Percentiles rank a stretch among this genome's conserved stretches.
phyloP scores from a whole-genome alignment of 140 eudicot genomes.

The Oenanthe javanica region DNA sequence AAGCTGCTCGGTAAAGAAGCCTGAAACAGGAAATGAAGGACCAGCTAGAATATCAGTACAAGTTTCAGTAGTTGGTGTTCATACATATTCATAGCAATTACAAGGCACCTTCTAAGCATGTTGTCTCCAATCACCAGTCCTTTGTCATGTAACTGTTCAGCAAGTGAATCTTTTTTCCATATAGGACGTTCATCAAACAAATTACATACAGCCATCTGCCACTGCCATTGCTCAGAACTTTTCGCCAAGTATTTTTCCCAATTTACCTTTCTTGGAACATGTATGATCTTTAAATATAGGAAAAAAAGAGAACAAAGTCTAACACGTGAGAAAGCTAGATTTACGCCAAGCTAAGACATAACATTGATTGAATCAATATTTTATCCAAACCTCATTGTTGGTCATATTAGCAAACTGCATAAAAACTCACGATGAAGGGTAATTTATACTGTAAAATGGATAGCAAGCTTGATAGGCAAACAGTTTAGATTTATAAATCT shows the following conservation, averaged over 20 bases:
- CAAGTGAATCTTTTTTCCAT: constrained; percentile 60
- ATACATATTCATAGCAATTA: constrained; percentile 13
- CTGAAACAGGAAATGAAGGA: constrained; percentile 27
- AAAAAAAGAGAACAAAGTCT: constrained; percentile 9
- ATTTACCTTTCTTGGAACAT: constrained; percentile 68
- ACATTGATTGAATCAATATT: neutral
- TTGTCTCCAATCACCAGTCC: constrained; percentile 41
- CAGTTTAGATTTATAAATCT: neutral
- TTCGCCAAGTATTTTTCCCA: constrained; percentile 66
- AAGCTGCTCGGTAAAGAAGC: constrained; percentile 70
- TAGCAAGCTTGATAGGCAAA: neutral
- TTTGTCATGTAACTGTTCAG: constrained; percentile 49
- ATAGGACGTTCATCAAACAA: constrained; percentile 76
- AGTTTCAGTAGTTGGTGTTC: neutral
- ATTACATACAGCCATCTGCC: constrained; percentile 66
- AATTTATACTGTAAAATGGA: neutral
- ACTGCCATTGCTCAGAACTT: constrained; percentile 59
- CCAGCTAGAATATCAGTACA: neutral
- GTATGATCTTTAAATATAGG: constrained; percentile 59
- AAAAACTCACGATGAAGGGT: neutral
- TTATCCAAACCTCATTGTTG: neutral
- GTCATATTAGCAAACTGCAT: neutral
- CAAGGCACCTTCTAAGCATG: constrained; percentile 45
- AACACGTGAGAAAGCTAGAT: neutral
- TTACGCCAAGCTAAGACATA: neutral